Base-by-base conservation (phyloP, 331 rosid genomes). In the Stylosanthes scabra region DNA sequence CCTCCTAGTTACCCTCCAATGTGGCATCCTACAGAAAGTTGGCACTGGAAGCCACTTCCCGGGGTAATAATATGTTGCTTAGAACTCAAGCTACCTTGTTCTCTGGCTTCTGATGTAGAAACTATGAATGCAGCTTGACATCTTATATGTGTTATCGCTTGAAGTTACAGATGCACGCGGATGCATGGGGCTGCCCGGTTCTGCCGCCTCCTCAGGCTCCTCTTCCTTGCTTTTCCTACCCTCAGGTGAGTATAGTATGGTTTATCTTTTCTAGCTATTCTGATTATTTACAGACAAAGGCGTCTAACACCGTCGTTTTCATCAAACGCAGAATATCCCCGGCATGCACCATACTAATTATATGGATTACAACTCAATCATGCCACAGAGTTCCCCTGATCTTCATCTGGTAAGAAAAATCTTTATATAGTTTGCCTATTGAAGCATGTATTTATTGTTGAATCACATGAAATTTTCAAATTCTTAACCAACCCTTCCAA, bases 141-240 rank as follows among this genome's bases (percentile, higher is more conserved):
- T 72, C 25, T 31, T 31, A 31, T 31, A 5, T 31, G 37, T 31
- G 25, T 37, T 15, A 31, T 60, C 50, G 25, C 70, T 75, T 63
- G 63, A 78, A 78, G 52, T 78, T 78, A 41, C 86, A 91, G 99
- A 58, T 90, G 75, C 87, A 82, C 57, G 93, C 97, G 39, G 97
- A 91, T 66, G 77, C 96, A 27, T 91, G 99, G 99, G 99, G 97
- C 67, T 87, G 96, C 80, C 97, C 97, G 2, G 91, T 92, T 52
- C 70, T 86, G 79, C 95, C 90, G 57, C 84, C 88, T 66, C 74
- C 86, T 59, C 90, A 86, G 59, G 65, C 80, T 72, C 82, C 89
- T 54, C 25, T 1, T 54, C 57, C 11, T 49, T 74, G 62, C 76
- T 74, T 84, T 84, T 50, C 93, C 58, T 74, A 74, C 78, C 55